Percentiles rank a stretch among this genome's conserved stretches.
Conservation (phyloP, 805 yeast species). For the Komagataella pseudopastoris region DNA sequence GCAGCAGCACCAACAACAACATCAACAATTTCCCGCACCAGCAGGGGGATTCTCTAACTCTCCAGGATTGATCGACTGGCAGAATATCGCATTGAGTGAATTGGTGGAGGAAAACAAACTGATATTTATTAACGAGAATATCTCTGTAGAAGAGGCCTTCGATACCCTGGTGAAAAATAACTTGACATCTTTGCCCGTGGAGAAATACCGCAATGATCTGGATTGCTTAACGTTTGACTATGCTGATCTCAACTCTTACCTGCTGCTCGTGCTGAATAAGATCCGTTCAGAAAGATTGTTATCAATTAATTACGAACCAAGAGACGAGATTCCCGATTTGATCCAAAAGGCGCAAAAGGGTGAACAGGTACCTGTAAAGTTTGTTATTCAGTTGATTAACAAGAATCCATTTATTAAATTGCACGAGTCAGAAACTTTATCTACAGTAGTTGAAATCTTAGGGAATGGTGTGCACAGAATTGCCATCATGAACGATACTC, state of each 20-base stretch:
- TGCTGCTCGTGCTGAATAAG: conserved; percentile 74
- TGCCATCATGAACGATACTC: conserved; percentile 47
- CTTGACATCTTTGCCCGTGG: conserved; percentile 80
- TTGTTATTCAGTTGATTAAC: conserved; percentile 72
- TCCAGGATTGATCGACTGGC: conserved; percentile 43
- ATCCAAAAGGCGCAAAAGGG: conserved; percentile 66
- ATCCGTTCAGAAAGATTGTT: conserved; percentile 24
- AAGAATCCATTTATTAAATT: conserved; percentile 82
- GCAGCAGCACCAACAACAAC: neutral
- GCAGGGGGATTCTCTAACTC: conserved; percentile 2
- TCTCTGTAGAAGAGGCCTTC: conserved; percentile 81
- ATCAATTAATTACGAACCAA: conserved; percentile 17
- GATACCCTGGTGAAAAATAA: conserved; percentile 59
- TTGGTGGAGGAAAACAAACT: conserved; percentile 71
- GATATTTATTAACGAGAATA: conserved; percentile 48
- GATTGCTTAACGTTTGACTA: conserved; percentile 83
- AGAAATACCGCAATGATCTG: conserved; percentile 36
- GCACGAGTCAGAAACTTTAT: conserved; percentile 52
- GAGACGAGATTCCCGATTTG: conserved; percentile 25
- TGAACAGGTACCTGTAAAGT: conserved; percentile 82
- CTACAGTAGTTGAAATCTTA: conserved; percentile 68
- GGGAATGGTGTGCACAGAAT: conserved; percentile 96
- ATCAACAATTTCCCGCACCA: conserved; percentile 11
- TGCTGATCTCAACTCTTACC: conserved; percentile 77
- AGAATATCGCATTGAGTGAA: conserved; percentile 54